Percentiles rank a stretch among this genome's conserved stretches.
Conservation (phyloP, 768 basidiomycete species). For the Agaricus sinodeliciosus region DNA sequence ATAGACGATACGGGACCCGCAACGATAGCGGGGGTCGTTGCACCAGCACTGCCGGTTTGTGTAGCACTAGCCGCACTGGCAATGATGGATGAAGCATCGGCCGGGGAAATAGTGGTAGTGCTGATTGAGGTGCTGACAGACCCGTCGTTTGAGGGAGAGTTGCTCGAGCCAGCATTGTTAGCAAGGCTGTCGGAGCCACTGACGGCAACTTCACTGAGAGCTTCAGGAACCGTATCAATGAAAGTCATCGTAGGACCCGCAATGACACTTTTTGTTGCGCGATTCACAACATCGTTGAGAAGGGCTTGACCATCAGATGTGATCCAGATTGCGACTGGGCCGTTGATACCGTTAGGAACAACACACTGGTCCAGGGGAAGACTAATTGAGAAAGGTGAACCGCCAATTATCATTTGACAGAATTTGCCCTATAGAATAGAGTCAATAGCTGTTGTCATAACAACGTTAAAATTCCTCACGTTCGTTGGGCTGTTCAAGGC, state of each 20-base stretch:
- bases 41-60: constrained; percentile 18
- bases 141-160: constrained; percentile 21
- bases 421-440: constrained; percentile 38
- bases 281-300: constrained; percentile 52
- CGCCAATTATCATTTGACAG: constrained; percentile 77
- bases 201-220: constrained; percentile 41
- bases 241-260: constrained; percentile 70
- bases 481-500: constrained; percentile 44
- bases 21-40: constrained; percentile 16
- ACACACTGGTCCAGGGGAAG: constrained; percentile 55
- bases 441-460: constrained; percentile 1
- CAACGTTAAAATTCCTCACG: constrained; percentile 23
- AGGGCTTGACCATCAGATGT: constrained; percentile 60
- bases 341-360: constrained; percentile 63
- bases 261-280: constrained; percentile 45
- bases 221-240: constrained; percentile 53
- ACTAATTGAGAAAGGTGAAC: constrained; percentile 43
- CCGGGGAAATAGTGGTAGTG: constrained; percentile 24
- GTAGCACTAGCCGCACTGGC: constrained; percentile 16
- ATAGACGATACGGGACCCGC: constrained; percentile 22
- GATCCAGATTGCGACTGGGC: constrained; percentile 69
- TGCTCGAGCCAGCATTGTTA: constrained; percentile 15
- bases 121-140: constrained; percentile 14
- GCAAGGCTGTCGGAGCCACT: constrained; percentile 11
- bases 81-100: constrained; percentile 31